Percentiles rank a stretch among this genome's conserved stretches.
These are phyloP conservation scores for Gossypium mustelinum DNA, from an alignment of 345 rosid genomes.

Conservation along the genomic window DNA sequence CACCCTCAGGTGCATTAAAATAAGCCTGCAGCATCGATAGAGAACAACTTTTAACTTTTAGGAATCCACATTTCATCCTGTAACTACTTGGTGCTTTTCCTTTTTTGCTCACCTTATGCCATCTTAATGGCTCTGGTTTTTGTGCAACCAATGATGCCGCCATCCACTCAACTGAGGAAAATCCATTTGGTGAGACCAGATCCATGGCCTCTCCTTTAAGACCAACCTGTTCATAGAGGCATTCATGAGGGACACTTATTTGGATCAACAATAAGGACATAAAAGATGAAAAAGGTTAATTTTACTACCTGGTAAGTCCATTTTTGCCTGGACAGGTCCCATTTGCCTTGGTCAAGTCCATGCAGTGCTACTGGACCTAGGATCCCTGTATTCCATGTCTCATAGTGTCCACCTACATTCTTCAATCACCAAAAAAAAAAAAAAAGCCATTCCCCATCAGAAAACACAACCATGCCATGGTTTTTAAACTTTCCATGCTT, in stretches of 20 bases:
- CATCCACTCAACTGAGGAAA: conserved; percentile 72
- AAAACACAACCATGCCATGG: not conserved
- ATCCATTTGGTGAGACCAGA: conserved; percentile 59
- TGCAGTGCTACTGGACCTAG: conserved; percentile 92
- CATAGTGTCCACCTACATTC: conserved; percentile 96
- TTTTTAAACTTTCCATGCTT: not conserved
- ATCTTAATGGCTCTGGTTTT: conserved; percentile 73
- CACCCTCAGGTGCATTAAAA: conserved; percentile 90
- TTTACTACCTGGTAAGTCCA: conserved; percentile 89
- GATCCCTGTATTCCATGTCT: conserved; percentile 94
- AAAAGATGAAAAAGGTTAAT: not conserved
- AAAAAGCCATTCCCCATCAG: not conserved
- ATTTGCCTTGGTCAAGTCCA: conserved; percentile 83
- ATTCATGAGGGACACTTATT: conserved; percentile 13
- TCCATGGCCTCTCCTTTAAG: conserved; percentile 93
- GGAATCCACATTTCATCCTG: not conserved
- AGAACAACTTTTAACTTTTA: not conserved
- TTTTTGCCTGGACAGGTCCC: conserved; percentile 87
- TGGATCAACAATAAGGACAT: not conserved
- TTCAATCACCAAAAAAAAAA: conserved; percentile 17
- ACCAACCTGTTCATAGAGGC: conserved; percentile 59
- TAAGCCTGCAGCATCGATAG: conserved; percentile 44
- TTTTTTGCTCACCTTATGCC: conserved; percentile 72
- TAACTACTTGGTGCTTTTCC: conserved; percentile 7
- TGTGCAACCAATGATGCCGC: conserved; percentile 55